Conservation (phyloP, 1,284 basidiomycete species). For the Mycosarcoma maydis region DNA sequence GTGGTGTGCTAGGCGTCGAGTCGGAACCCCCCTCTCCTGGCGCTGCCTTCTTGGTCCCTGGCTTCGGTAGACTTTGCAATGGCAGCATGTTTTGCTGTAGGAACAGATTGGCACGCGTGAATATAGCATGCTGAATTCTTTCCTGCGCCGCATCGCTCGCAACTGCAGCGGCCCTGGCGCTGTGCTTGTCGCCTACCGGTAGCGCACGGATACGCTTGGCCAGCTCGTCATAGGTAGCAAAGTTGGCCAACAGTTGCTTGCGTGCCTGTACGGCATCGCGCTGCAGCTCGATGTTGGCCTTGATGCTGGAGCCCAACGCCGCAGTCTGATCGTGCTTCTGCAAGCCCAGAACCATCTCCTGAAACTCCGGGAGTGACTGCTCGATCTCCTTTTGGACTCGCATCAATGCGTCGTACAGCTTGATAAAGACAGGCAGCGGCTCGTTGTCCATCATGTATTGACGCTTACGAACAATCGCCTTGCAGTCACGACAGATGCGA, state of each 20-base stretch:
- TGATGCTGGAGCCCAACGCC: slow-evolving; percentile 55
- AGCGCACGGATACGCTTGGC: slow-evolving; percentile 83
- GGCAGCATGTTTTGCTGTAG: slow-evolving; percentile 77
- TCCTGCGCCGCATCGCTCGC: slow-evolving; percentile 74
- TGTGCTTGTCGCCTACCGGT: slow-evolving; percentile 67
- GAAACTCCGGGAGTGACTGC: slow-evolving; percentile 76
- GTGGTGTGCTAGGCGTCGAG: slow-evolving; percentile 21
- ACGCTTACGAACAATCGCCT: slow-evolving; percentile 78
- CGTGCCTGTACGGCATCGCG: slow-evolving; percentile 76
- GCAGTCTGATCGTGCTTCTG: slow-evolving; percentile 68
- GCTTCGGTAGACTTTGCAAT: slow-evolving; percentile 74
- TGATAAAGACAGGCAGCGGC: slow-evolving; percentile 71
- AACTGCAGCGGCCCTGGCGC: slow-evolving; percentile 3
- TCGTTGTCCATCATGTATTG: slow-evolving; percentile 80
- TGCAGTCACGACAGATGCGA: slow-evolving; percentile 82
- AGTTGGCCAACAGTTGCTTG: slow-evolving; percentile 82
- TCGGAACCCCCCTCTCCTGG: slow-evolving; percentile 18
- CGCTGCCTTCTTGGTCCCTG: slow-evolving; percentile 68
- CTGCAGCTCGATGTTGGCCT: slow-evolving; percentile 62
- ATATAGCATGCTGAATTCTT: slow-evolving; percentile 82
- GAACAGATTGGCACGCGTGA: slow-evolving; percentile 80
- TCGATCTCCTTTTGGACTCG: slow-evolving; percentile 81
- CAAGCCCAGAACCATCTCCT: slow-evolving; percentile 74
- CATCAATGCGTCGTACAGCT: slow-evolving; percentile 74
- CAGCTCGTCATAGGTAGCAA: slow-evolving; percentile 86